Conservation (phyloP, 2,329 filamentous ascomycete species). For the Phialocephala subalpina region DNA sequence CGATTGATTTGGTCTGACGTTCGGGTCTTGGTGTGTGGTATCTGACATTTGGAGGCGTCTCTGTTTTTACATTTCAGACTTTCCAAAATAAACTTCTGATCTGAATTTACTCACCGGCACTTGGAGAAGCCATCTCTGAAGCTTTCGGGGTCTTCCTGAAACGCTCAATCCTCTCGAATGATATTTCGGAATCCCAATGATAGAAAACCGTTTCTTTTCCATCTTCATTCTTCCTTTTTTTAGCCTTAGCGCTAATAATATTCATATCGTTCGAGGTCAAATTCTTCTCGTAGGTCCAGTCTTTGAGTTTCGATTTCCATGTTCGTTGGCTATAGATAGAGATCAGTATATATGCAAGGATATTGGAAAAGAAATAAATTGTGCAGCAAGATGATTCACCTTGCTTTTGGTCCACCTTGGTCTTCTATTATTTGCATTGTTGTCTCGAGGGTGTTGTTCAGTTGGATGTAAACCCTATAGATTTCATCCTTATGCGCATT, state of each 20-base stretch:
- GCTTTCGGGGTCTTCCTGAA: slow-evolving; percentile 10
- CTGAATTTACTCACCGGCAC: background rate
- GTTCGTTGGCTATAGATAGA: slow-evolving; percentile 13
- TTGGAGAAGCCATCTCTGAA: background rate
- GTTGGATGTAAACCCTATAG: slow-evolving; percentile 1
- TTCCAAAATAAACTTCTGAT: background rate
- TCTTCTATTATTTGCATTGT: slow-evolving; percentile 2
- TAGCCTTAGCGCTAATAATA: slow-evolving; percentile 6
- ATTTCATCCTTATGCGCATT: background rate
- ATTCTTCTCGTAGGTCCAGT: slow-evolving; percentile 17
- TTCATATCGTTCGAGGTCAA: slow-evolving; percentile 13
- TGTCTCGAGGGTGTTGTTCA: background rate
- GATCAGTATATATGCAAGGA: background rate
- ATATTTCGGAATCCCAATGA: slow-evolving; percentile 12
- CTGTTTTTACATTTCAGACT: background rate
- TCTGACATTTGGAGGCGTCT: background rate
- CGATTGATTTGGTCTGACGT: background rate
- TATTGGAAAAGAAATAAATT: background rate
- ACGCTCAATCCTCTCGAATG: slow-evolving; percentile 5
- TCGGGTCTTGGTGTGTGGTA: background rate
- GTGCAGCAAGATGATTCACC: background rate
- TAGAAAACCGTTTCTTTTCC: slow-evolving; percentile 14
- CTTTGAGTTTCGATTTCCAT: slow-evolving; percentile 21
- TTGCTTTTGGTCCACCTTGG: slow-evolving; percentile 4
- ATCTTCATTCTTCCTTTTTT: slow-evolving; percentile 15